Evolutionary conservation across 768 basidiomycete species (phyloP), one percentile per base, ranked within the genome.

Genomic region (Phlebiopsis flavidoalba): DNA sequence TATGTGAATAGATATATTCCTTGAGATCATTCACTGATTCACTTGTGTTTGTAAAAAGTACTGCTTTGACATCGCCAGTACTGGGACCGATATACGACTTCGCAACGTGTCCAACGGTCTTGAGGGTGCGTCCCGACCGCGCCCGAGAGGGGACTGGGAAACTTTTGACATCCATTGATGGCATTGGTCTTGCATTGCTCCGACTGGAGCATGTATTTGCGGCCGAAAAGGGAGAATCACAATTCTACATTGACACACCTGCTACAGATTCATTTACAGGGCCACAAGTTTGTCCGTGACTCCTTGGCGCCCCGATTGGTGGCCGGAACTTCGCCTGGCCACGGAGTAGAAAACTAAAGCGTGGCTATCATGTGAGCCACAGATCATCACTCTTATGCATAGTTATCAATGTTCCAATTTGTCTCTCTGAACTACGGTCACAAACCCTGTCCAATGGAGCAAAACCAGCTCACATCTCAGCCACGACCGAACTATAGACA

Each of bases 151-250:
- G 88, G 5, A 81, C 83, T 2, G 92, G 92, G 15, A 93, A 87
- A 65, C 79, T 93, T 40, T 77, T 97, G 50, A 85, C 81, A 40
- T 82, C 83, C 7, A 67, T 74, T 2, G 68, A 75, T 15, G 77
- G 85, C 1, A 74, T 89, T 17, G 95, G 92, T 0, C 78, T 97
- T 3, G 94, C 90, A 1, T 77, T 96, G 33, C 72, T 97, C 49
- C 82, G 94, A 2, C 73, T 93, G 8, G 93, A 95, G 69, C 88
- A 93, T 65, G 80, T 86, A 1, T 79, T 83, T 14, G 80, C 77
- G 14, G 77, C 75, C 3, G 76, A 81, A 61, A 74, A 72, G n/a
- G 85, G 84, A 7, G 75, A 77, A 51, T 63, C 82, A 15, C 71
- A 69, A 46, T 69, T 85, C 35, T 74, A 78, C 31, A 58, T 75